Evolutionary conservation across 2,329 filamentous ascomycete genomes (phyloP).

Genomic region (Endocalyx cinctus): DNA sequence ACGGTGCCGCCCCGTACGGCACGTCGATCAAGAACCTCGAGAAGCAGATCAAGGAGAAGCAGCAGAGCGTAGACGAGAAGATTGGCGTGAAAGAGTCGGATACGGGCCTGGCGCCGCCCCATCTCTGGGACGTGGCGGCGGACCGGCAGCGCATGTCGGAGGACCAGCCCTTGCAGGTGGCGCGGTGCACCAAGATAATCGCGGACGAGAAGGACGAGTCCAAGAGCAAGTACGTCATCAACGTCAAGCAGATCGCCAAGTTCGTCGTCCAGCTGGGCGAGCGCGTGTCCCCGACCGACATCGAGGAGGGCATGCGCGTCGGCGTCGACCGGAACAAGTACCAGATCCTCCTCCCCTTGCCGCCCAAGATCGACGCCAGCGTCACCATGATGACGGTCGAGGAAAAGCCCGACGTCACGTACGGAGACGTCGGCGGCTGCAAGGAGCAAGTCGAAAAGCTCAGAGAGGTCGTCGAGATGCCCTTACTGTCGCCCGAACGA

Average conservation of each 20-base stretch:
- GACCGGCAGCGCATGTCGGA: conserved; percentile 98
- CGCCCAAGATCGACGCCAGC: conserved; percentile 97
- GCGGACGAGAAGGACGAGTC: conserved; percentile 91
- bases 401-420: conserved; percentile 98
- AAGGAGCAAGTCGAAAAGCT: conserved; percentile 99
- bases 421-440: conserved; percentile 96
- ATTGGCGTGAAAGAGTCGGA: conserved; percentile 97
- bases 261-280: conserved; percentile 98
- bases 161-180: conserved; percentile 96
- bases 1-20: conserved; percentile 93
- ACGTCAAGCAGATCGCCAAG: conserved; percentile 99
- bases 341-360: conserved; percentile 92
- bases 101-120: conserved; percentile 93
- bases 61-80: conserved; percentile 97
- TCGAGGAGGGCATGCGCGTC: conserved; percentile 98
- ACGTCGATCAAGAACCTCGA: conserved; percentile 93
- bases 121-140: conserved; percentile 97
- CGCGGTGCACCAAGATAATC: conserved; percentile 98
- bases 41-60: conserved; percentile 99
- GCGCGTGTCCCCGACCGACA: conserved; percentile 95
- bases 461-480: conserved; percentile 98
- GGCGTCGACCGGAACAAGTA: conserved; percentile 99
- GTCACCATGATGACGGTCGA: conserved; percentile 99
- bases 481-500: conserved; percentile 87
- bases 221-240: conserved; percentile 99